Evolutionary conservation across 2,329 filamentous ascomycete genomes (phyloP).

Genomic region (Alternaria triticina): DNA sequence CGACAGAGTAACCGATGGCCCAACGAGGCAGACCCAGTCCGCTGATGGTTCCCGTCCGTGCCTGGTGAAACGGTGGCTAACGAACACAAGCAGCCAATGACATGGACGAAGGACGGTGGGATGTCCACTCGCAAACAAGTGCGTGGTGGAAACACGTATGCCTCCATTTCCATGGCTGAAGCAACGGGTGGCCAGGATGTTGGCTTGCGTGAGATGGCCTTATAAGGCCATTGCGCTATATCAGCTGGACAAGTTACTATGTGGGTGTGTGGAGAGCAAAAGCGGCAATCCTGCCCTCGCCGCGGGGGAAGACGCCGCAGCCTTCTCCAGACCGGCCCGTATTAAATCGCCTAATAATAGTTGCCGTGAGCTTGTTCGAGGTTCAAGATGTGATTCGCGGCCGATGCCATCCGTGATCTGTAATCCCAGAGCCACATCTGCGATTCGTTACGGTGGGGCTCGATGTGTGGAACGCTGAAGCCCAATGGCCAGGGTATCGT

Average conservation of each 20-base stretch:
- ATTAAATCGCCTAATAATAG: no score
- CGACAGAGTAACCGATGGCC: background rate
- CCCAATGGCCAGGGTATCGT: background rate
- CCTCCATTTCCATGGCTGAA: background rate
- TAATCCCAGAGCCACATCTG: background rate
- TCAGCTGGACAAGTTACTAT: background rate
- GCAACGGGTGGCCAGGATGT: background rate
- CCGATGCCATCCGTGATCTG: background rate
- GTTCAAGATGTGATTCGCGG: no score
- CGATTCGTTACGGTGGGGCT: no score
- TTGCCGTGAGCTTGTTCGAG: no score
- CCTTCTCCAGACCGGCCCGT: background rate
- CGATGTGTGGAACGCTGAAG: no score
- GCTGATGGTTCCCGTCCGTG: background rate
- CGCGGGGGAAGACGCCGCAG: background rate
- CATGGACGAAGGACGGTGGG: rapidly evolving
- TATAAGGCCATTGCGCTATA: background rate
- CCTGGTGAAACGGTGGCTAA: background rate
- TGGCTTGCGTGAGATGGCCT: background rate
- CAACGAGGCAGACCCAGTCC: background rate
- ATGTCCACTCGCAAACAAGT: background rate
- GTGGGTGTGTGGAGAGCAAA: background rate
- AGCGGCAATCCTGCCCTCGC: background rate
- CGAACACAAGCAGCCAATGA: background rate
- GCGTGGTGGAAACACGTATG: background rate